Evolutionary conservation across 441 rosid genomes (phyloP).

Genomic region (Erodium texanum): DNA sequence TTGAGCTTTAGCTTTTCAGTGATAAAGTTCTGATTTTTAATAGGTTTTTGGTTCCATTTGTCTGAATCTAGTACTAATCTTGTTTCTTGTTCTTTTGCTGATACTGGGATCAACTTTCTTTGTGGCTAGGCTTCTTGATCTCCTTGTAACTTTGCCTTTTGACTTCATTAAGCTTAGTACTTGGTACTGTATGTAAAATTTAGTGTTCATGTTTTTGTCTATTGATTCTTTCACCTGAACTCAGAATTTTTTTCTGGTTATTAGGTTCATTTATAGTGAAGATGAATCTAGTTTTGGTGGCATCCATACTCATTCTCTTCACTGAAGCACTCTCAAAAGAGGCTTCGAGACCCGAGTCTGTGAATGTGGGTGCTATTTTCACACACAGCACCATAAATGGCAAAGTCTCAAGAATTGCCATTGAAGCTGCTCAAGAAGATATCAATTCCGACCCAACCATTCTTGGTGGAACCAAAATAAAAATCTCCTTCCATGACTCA

Average conservation of each 20-base stretch:
- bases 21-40: no score
- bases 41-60: neutral
- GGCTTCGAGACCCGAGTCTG: constrained; percentile 41
- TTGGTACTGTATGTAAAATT: no score
- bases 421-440: constrained; percentile 61
- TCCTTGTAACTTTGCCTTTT: constrained; percentile 1
- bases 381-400: constrained; percentile 43
- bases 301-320: constrained; percentile 27
- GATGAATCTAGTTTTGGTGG: constrained; percentile 50
- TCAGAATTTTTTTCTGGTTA: no score
- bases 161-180: constrained; percentile 5
- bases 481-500: constrained; percentile 25
- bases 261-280: constrained; percentile 11
- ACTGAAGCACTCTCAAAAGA: constrained; percentile 31
- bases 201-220: constrained; percentile 6
- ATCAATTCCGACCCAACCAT: constrained; percentile 56
- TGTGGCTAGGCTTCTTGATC: no score
- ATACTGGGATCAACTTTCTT: no score
- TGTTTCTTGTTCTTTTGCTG: no score
- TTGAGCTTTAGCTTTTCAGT: no score
- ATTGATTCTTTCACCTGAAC: no score
- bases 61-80: no score
- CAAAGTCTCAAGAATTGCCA: constrained; percentile 54
- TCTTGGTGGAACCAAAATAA: constrained; percentile 50
- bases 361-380: constrained; percentile 60